A percentile compares a stretch with the other conserved stretches of the same genome.
phyloP scores from a whole-genome alignment of 208 protist genomes.

The Leishmania braziliensis region DNA sequence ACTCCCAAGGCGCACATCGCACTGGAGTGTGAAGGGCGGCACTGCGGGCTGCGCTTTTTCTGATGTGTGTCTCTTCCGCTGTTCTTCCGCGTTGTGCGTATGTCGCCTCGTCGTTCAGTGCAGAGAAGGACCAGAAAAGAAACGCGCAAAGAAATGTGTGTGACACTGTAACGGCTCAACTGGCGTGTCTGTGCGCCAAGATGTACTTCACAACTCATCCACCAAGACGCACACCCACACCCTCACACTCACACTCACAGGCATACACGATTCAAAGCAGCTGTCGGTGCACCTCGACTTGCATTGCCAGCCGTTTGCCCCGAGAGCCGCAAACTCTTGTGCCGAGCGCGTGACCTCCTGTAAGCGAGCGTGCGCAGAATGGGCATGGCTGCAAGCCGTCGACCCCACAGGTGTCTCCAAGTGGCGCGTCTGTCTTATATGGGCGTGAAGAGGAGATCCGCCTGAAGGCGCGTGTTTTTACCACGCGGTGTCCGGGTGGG shows the following conservation, averaged over 20 bases:
- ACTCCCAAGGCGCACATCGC: too few relatives aligned
- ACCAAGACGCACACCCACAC: too few relatives aligned
- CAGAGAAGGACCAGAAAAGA: too few relatives aligned
- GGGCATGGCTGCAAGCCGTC: background rate
- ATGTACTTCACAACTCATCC: background rate
- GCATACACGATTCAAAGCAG: background rate
- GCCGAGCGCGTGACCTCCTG: background rate
- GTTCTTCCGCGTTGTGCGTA: too few relatives aligned
- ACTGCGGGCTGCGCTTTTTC: too few relatives aligned
- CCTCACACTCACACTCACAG: too few relatives aligned
- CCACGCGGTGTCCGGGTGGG: background rate
- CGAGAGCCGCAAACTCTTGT: background rate
- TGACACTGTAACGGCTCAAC: too few relatives aligned
- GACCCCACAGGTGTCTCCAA: background rate
- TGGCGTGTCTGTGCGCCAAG: background rate
- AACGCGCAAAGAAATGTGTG: too few relatives aligned
- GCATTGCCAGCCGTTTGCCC: background rate
- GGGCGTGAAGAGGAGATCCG: background rate
- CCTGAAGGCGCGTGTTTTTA: background rate
- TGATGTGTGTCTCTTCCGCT: too few relatives aligned
- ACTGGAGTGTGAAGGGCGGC: too few relatives aligned
- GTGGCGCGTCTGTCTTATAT: background rate
- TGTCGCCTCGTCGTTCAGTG: too few relatives aligned
- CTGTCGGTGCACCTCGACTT: background rate
- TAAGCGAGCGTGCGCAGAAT: background rate